Percentiles rank a stretch among this genome's conserved stretches.
Conservation (phyloP, 192 early-diverging fungal species). For the Fimicolochytrium jonesii region DNA sequence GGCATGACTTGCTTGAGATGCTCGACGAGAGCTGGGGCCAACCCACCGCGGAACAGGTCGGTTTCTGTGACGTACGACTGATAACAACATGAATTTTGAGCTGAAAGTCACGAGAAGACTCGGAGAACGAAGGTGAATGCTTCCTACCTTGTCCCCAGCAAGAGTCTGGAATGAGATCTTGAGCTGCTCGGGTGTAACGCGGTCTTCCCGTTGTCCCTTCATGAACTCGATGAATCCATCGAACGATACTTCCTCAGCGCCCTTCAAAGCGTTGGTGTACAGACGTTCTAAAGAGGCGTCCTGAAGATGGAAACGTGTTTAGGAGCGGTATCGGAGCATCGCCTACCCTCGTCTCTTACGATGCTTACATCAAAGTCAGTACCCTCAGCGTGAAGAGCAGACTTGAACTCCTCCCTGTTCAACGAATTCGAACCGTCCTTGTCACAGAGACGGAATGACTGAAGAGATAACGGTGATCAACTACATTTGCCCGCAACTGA, state of each 20-base stretch:
- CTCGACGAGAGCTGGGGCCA: slow-evolving; percentile 69
- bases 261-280: slow-evolving; percentile 62
- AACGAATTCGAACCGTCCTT: slow-evolving; percentile 79
- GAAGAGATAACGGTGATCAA: too few relatives aligned
- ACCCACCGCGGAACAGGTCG: slow-evolving; percentile 74
- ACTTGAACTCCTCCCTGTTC: slow-evolving; percentile 74
- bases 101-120: background rate
- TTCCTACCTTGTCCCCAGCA: slow-evolving; percentile 66
- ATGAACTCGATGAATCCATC: slow-evolving; percentile 85
- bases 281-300: slow-evolving; percentile 69
- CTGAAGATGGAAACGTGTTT: slow-evolving; percentile 27
- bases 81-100: background rate
- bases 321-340: too few relatives aligned
- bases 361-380: slow-evolving; percentile 21
- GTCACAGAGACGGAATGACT: slow-evolving; percentile 89
- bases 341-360: too few relatives aligned
- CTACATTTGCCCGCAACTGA: background rate
- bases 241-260: slow-evolving; percentile 68
- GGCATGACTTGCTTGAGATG: slow-evolving; percentile 76
- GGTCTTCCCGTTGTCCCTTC: slow-evolving; percentile 83
- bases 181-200: slow-evolving; percentile 79
- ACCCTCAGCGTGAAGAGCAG: slow-evolving; percentile 62
- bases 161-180: slow-evolving; percentile 80
- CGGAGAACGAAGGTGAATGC: background rate
- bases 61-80: slow-evolving; percentile 74